Evolutionary conservation across 129 eudicot genomes (phyloP).

Genomic region (Tagetes patula): DNA sequence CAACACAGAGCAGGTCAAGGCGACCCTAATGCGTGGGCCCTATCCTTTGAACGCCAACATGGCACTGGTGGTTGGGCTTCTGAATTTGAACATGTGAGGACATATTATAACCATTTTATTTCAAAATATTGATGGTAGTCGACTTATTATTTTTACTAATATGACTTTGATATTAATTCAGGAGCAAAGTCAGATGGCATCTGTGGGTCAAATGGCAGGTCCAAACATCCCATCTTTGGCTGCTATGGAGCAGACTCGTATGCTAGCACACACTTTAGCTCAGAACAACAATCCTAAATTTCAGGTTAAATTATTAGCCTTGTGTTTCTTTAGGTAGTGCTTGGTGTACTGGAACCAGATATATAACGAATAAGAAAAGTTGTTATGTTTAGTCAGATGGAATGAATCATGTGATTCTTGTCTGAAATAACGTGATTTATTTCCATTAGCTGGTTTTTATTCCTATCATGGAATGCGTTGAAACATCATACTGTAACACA

Average conservation of each 20-base stretch:
- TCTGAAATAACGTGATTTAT: background rate
- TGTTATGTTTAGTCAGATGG: background rate
- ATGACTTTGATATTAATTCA: slow-evolving; percentile 32
- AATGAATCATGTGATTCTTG: background rate
- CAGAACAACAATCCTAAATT: slow-evolving; percentile 92
- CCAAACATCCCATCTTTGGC: slow-evolving; percentile 71
- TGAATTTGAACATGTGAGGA: slow-evolving; percentile 88
- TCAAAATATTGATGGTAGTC: background rate
- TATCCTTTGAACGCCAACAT: slow-evolving; percentile 85
- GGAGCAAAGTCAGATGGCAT: slow-evolving; percentile 80
- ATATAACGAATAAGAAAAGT: background rate
- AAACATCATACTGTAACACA: background rate
- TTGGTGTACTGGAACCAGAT: background rate
- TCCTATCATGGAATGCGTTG: background rate
- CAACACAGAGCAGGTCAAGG: slow-evolving; percentile 47
- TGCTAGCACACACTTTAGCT: slow-evolving; percentile 92
- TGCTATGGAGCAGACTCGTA: slow-evolving; percentile 96
- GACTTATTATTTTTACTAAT: slow-evolving; percentile 1
- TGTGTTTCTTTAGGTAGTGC: background rate
- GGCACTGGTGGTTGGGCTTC: slow-evolving; percentile 97
- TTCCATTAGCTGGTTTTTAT: background rate
- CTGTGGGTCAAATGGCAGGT: slow-evolving; percentile 60
- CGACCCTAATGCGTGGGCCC: slow-evolving; percentile 82
- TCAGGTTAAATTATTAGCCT: slow-evolving; percentile 51
- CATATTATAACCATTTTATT: background rate